Evolutionary conservation across 2,329 filamentous ascomycete genomes (phyloP).

Genomic region (Orbilia blumenaviensis): DNA sequence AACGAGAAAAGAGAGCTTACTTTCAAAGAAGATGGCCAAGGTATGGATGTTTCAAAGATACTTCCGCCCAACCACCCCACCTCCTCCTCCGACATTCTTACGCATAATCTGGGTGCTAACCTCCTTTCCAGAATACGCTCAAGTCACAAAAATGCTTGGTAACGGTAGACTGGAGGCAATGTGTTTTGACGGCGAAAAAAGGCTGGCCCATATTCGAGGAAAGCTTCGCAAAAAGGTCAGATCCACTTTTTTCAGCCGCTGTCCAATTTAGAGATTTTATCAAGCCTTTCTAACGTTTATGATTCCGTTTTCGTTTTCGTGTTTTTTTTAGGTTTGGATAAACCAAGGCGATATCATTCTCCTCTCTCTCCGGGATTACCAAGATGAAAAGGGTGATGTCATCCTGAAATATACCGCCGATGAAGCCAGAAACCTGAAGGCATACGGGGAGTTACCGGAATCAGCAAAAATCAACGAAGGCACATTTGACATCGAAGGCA

Average conservation of each 20-base stretch:
- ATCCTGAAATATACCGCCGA: slow-evolving; percentile 96
- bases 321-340: slow-evolving; percentile 78
- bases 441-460: slow-evolving; percentile 96
- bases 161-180: slow-evolving; percentile 92
- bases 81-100: neutral
- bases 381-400: slow-evolving; percentile 91
- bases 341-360: slow-evolving; percentile 97
- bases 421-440: slow-evolving; percentile 93
- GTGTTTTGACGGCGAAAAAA: slow-evolving; percentile 93
- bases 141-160: slow-evolving; percentile 93
- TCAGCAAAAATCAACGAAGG: slow-evolving; percentile 99
- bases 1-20: slow-evolving; percentile 98
- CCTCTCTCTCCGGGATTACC: slow-evolving; percentile 86
- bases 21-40: slow-evolving; percentile 98
- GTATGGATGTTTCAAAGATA: slow-evolving; percentile 60
- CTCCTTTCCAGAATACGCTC: slow-evolving; percentile 72
- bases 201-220: slow-evolving; percentile 85
- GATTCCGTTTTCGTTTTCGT: neutral
- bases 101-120: neutral
- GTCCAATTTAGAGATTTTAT: neutral
- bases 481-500: slow-evolving; percentile 80
- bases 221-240: slow-evolving; percentile 93
- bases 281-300: neutral
- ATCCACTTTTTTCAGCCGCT: neutral
- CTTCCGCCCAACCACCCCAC: neutral